phyloP scores from a whole-genome alignment of 495 filamentous ascomycete species.

The Penicillium arizonense region DNA sequence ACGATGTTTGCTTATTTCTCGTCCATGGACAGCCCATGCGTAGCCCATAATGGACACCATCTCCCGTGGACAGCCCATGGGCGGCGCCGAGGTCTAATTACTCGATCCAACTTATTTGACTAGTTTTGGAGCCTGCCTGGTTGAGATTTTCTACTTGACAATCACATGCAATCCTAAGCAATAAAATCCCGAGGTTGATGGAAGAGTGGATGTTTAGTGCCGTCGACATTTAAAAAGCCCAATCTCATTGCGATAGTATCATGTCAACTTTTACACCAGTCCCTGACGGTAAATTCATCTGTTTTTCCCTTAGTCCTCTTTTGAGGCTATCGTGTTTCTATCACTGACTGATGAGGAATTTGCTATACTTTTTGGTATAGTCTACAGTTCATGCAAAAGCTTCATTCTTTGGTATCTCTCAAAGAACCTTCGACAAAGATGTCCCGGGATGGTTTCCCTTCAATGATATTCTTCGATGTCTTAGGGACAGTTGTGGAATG shows the following conservation, averaged over 20 bases:
- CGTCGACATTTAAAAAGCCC: conserved; percentile 3
- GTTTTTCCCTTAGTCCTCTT: not conserved
- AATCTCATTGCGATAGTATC: not conserved
- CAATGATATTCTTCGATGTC: conserved; percentile 19
- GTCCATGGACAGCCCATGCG: too few species aligned
- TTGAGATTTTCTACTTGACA: not conserved
- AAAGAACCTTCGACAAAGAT: conserved; percentile 6
- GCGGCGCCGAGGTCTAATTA: too few species aligned
- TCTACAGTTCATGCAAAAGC: not conserved
- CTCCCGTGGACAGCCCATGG: too few species aligned
- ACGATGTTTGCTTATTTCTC: too few species aligned
- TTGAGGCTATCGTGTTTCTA: not conserved
- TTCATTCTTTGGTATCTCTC: not conserved
- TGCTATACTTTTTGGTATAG: not conserved
- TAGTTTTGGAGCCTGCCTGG: not conserved
- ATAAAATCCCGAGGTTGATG: conserved; percentile 7
- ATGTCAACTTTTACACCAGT: not conserved
- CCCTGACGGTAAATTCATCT: not conserved
- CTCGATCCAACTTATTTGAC: too few species aligned
- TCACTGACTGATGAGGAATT: not conserved
- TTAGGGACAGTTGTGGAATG: conserved; percentile 22
- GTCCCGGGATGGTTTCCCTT: conserved; percentile 2
- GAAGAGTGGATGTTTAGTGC: not conserved
- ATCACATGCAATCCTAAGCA: conserved; percentile 9
- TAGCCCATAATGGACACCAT: too few species aligned